A percentile compares a stretch with the other conserved stretches of the same genome.
Evolutionary conservation across 176 grass and related monocot genomes (phyloP).

Genomic region (Carex scoparia): DNA sequence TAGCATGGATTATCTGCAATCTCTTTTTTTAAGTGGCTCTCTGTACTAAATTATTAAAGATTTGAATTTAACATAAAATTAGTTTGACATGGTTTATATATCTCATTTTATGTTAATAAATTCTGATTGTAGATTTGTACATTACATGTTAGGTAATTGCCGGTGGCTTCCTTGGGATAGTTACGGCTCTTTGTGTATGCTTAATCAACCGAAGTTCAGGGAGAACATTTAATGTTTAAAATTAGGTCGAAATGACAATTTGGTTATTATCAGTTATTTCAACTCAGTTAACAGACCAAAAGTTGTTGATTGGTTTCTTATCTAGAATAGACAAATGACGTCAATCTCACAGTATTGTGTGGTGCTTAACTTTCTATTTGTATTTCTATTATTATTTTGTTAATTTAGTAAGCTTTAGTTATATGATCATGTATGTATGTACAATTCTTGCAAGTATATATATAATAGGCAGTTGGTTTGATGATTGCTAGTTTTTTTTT

Average conservation of each 20-base stretch:
- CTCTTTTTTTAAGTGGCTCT: neutral
- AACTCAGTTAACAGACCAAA: neutral
- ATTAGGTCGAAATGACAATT: constrained; percentile 11
- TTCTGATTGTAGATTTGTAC: constrained; percentile 2
- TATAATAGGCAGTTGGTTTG: neutral
- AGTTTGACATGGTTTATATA: neutral
- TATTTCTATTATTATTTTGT: neutral
- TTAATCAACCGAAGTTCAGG: constrained; percentile 33
- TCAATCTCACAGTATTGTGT: constrained; percentile 1
- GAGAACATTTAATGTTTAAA: neutral
- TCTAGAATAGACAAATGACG: neutral
- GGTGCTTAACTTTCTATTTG: neutral
- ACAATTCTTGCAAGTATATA: constrained; percentile 2
- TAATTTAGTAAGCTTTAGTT: constrained; percentile 4
- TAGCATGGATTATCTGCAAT: neutral
- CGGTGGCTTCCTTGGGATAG: constrained; percentile 59
- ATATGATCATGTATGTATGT: neutral
- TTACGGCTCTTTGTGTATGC: constrained; percentile 41
- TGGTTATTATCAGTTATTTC: neutral
- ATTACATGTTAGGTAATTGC: constrained; percentile 61
- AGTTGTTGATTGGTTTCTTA: neutral
- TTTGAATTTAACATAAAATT: neutral
- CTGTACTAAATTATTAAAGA: constrained; percentile 7
- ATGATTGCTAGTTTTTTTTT: neutral
- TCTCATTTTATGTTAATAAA: neutral